A percentile compares a stretch with the other conserved stretches of the same genome.
Conservation (phyloP, 768 basidiomycete genomes). For the Neoboletus brunneissimus region DNA sequence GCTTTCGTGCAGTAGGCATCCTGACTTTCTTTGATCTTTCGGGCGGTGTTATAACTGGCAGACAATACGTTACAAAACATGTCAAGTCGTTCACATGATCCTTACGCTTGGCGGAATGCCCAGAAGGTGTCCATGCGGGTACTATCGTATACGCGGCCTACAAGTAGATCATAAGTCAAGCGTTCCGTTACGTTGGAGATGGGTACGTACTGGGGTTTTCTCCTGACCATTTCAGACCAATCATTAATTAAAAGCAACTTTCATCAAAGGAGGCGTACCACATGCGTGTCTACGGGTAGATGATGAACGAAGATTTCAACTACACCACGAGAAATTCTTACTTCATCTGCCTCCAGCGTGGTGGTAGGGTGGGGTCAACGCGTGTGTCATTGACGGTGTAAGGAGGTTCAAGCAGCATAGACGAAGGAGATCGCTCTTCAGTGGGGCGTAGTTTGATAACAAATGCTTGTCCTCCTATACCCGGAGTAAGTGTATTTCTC, state of each 20-base stretch:
- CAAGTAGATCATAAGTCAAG: neutral
- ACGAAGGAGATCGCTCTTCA: constrained; percentile 66
- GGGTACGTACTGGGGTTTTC: constrained; percentile 44
- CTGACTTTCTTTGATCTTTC: constrained; percentile 51
- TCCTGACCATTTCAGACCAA: constrained; percentile 27
- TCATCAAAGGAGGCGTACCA: constrained; percentile 32
- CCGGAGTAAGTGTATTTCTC: constrained; percentile 5
- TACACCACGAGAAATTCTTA: constrained; percentile 29
- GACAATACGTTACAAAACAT: constrained; percentile 1
- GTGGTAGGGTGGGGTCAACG: constrained; percentile 38
- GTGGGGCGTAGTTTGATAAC: constrained; percentile 83
- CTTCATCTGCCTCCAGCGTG: constrained; percentile 83
- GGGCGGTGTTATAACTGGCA: constrained; percentile 49
- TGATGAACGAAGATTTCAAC: constrained; percentile 3
- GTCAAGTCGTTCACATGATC: neutral
- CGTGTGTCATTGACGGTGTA: constrained; percentile 52
- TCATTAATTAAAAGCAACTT: neutral
- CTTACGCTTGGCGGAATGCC: constrained; percentile 52
- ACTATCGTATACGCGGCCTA: constrained; percentile 30
- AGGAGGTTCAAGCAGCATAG: constrained; percentile 86
- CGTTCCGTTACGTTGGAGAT: neutral
- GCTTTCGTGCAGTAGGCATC: constrained; percentile 53
- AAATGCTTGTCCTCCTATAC: constrained; percentile 81
- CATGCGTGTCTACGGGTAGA: constrained; percentile 52
- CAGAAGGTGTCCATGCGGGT: constrained; percentile 49